phyloP scores from a whole-genome alignment of 805 yeast genomes.

The Lipomyces spencermartinsiae region DNA sequence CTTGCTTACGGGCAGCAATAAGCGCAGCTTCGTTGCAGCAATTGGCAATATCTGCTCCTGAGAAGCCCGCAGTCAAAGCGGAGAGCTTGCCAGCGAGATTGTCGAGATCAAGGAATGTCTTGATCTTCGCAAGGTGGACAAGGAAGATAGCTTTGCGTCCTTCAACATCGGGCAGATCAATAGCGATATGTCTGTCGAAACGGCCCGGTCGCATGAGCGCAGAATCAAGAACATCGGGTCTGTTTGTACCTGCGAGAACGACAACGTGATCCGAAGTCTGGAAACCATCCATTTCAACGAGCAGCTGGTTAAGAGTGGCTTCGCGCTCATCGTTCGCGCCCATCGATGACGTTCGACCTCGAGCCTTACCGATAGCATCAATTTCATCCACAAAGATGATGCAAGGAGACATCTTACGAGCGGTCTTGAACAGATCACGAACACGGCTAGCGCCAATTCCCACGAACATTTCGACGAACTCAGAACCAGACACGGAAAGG shows the following conservation, averaged over 20 bases:
- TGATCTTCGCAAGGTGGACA: slow-evolving; percentile 81
- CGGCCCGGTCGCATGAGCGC: slow-evolving; percentile 98
- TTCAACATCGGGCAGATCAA: slow-evolving; percentile 92
- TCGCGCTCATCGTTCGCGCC: slow-evolving; percentile 92
- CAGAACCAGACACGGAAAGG: slow-evolving; percentile 94
- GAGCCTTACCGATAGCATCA: slow-evolving; percentile 97
- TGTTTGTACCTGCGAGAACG: slow-evolving; percentile 95
- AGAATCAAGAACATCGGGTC: slow-evolving; percentile 90
- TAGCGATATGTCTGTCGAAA: slow-evolving; percentile 89
- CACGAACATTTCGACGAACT: slow-evolving; percentile 97
- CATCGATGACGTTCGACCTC: slow-evolving; percentile 55
- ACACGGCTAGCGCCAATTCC: slow-evolving; percentile 99
- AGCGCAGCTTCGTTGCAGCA: slow-evolving; percentile 97
- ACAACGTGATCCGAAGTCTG: slow-evolving; percentile 90
- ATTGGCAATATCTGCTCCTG: slow-evolving; percentile 98
- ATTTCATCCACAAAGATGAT: slow-evolving; percentile 98
- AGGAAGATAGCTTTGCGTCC: slow-evolving; percentile 92
- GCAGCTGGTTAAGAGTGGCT: slow-evolving; percentile 89
- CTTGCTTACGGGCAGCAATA: slow-evolving; percentile 88
- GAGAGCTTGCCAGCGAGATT: slow-evolving; percentile 84
- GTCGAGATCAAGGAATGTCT: slow-evolving; percentile 59
- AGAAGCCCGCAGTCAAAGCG: slow-evolving; percentile 96
- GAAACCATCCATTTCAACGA: slow-evolving; percentile 99
- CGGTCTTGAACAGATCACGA: slow-evolving; percentile 90
- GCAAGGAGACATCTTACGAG: slow-evolving; percentile 92